A percentile compares a stretch with the other conserved stretches of the same genome.
Evolutionary conservation across 345 rosid species (phyloP).

Genomic region (Limnanthes douglasii): DNA sequence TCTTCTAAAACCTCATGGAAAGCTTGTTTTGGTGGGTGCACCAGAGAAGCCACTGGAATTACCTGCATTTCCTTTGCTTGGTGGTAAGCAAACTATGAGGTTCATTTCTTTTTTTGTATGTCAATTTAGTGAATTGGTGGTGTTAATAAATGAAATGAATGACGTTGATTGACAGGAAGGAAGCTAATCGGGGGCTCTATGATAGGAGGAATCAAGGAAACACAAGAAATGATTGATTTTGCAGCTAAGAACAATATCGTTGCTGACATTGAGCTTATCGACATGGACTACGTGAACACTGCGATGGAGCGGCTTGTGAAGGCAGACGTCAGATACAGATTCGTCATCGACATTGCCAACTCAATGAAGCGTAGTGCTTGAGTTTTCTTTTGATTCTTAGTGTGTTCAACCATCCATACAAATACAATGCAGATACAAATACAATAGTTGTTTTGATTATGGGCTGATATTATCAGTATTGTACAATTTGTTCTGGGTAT

Average conservation of each 20-base stretch:
- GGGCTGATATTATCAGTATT: too few species aligned
- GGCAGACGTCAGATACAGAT: conserved; percentile 23
- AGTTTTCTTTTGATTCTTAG: too few species aligned
- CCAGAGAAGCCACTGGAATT: conserved; percentile 23
- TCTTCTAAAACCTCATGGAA: conserved; percentile 13
- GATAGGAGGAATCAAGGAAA: conserved; percentile 29
- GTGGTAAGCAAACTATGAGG: conserved; percentile 11
- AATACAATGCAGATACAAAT: too few species aligned
- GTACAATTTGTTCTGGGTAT: too few species aligned
- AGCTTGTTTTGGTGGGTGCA: conserved; percentile 13
- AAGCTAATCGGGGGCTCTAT: conserved; percentile 14
- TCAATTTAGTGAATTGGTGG: background rate
- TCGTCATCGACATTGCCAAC: conserved; percentile 23
- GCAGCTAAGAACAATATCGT: conserved; percentile 19
- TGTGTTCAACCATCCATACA: too few species aligned
- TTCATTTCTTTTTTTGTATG: background rate
- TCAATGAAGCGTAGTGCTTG: too few species aligned
- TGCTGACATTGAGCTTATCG: conserved; percentile 22
- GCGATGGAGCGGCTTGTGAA: conserved; percentile 20
- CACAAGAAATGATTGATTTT: conserved; percentile 31
- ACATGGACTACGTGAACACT: conserved; percentile 28
- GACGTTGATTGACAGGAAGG: conserved; percentile 19
- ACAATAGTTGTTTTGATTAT: too few species aligned
- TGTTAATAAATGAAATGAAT: background rate
- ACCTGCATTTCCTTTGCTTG: conserved; percentile 10